Evolutionary conservation across 2,329 filamentous ascomycete genomes (phyloP).

Genomic region (Hirsutella rhossiliensis): DNA sequence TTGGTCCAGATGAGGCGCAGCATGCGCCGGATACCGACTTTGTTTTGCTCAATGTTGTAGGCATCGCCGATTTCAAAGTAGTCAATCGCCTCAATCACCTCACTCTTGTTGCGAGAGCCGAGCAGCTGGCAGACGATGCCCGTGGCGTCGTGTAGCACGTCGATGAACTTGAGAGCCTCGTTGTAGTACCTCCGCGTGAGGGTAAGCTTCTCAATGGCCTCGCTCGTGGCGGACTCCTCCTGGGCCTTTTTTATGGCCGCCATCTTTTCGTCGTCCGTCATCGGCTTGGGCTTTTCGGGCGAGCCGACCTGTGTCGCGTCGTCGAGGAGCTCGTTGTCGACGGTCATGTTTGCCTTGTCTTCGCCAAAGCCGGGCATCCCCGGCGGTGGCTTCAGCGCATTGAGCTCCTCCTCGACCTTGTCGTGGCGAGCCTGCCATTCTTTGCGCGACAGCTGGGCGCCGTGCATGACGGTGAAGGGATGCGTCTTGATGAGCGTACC

Average conservation of each 20-base stretch:
- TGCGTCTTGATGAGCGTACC: conserved; percentile 85
- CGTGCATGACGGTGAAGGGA: conserved; percentile 85
- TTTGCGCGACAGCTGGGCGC: conserved; percentile 69
- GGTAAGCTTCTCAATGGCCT: conserved; percentile 77
- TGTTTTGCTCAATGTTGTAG: conserved; percentile 90
- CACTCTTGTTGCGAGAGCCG: conserved; percentile 92
- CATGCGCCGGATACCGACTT: conserved; percentile 88
- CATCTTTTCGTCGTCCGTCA: conserved; percentile 70
- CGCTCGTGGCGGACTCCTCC: conserved; percentile 78
- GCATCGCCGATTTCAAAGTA: conserved; percentile 93
- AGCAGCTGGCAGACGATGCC: conserved; percentile 74
- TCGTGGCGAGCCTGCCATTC: conserved; percentile 80
- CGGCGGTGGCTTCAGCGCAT: conserved; percentile 69
- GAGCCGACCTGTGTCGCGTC: conserved; percentile 76
- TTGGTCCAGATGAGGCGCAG: conserved; percentile 97
- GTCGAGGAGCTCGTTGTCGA: conserved; percentile 70
- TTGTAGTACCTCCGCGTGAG: conserved; percentile 82
- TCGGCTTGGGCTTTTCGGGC: conserved; percentile 49
- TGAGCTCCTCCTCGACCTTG: conserved; percentile 70
- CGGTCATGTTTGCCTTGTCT: conserved; percentile 51
- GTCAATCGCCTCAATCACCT: conserved; percentile 98
- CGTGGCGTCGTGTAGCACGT: conserved; percentile 76
- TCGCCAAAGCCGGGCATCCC: conserved; percentile 51
- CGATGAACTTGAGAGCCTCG: conserved; percentile 90
- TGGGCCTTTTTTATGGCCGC: conserved; percentile 67